Percentiles rank a stretch among this genome's conserved stretches.
phyloP scores from a whole-genome alignment of 495 filamentous ascomycete genomes.

The Hypoxylon cercidicola region DNA sequence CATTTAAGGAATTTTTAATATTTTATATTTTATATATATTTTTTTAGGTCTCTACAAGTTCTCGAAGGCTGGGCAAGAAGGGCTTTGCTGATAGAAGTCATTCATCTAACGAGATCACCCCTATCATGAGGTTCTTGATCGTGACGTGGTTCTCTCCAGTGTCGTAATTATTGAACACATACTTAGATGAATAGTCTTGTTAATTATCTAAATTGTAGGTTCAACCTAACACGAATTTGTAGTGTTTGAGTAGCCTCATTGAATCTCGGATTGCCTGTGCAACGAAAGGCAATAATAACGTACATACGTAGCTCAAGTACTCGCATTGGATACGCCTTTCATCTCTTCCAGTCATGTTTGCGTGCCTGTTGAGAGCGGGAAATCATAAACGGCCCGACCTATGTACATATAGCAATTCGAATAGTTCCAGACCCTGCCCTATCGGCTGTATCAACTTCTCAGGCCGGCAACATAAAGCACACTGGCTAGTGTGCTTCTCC shows the following conservation, averaged over 20 bases:
- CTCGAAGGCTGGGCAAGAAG: too few species aligned
- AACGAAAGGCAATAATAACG: constrained; percentile 7
- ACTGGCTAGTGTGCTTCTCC: neutral
- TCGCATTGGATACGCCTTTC: constrained; percentile 5
- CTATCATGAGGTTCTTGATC: too few species aligned
- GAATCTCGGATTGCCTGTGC: neutral
- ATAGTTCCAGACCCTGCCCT: constrained; percentile 1
- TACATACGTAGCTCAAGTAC: constrained; percentile 3
- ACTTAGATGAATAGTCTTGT: constrained; percentile 2
- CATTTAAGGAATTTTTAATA: too few species aligned
- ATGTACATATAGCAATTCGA: constrained; percentile 20
- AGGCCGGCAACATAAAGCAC: neutral
- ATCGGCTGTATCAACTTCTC: constrained; percentile 1
- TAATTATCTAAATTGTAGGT: constrained; percentile 11
- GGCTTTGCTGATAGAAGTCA: too few species aligned
- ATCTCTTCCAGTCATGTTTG: constrained; percentile 7
- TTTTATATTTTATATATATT: neutral
- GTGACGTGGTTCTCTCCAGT: too few species aligned
- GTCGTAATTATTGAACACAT: too few species aligned
- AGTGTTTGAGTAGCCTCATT: constrained; percentile 1
- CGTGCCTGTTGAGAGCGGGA: neutral
- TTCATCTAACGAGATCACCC: too few species aligned
- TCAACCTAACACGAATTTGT: constrained; percentile 12
- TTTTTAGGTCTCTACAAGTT: too few species aligned
- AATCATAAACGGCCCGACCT: constrained; percentile 5